Percentiles rank a stretch among this genome's conserved stretches.
Evolutionary conservation across 1,284 basidiomycete genomes (phyloP).

Genomic region (Chondrostereum purpureum): DNA sequence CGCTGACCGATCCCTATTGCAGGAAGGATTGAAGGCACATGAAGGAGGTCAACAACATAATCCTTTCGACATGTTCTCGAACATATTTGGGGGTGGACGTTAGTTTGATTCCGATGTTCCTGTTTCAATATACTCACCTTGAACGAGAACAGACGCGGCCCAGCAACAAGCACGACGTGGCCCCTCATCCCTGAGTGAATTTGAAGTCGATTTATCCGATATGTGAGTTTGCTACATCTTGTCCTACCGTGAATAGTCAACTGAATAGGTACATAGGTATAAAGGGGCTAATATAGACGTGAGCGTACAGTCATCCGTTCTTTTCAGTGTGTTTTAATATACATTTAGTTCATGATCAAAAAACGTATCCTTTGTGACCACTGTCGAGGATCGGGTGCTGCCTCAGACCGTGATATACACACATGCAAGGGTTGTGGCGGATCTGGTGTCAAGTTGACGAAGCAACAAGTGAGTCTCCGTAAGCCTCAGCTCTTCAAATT

Average conservation of each 20-base stretch:
- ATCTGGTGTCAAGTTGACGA: slow-evolving; percentile 76
- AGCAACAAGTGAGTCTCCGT: slow-evolving; percentile 58
- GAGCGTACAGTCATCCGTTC: slow-evolving; percentile 19
- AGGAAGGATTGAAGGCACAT: slow-evolving; percentile 85
- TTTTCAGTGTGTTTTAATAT: slow-evolving; percentile 2
- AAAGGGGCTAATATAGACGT: slow-evolving; percentile 79
- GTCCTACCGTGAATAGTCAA: no score
- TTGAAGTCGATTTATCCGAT: slow-evolving; percentile 81
- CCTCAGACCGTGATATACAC: slow-evolving; percentile 80
- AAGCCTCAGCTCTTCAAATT: not conserved
- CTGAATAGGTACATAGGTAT: no score
- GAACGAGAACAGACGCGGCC: slow-evolving; percentile 27
- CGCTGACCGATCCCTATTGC: slow-evolving; percentile 8
- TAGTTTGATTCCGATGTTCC: slow-evolving; percentile 21
- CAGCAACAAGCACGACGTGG: slow-evolving; percentile 75
- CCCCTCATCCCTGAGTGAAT: slow-evolving; percentile 78
- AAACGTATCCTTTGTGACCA: slow-evolving; percentile 89
- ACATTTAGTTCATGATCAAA: slow-evolving; percentile 76
- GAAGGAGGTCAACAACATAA: slow-evolving; percentile 73
- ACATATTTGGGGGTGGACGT: slow-evolving; percentile 82
- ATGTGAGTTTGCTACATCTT: slow-evolving; percentile 46
- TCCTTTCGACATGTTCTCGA: slow-evolving; percentile 91
- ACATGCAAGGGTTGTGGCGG: slow-evolving; percentile 77
- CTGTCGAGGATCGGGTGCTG: slow-evolving; percentile 88
- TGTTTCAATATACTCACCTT: slow-evolving; percentile 10